Conservation (phyloP, 2,329 filamentous ascomycete species). For the Neofusicoccum cordaticola region DNA sequence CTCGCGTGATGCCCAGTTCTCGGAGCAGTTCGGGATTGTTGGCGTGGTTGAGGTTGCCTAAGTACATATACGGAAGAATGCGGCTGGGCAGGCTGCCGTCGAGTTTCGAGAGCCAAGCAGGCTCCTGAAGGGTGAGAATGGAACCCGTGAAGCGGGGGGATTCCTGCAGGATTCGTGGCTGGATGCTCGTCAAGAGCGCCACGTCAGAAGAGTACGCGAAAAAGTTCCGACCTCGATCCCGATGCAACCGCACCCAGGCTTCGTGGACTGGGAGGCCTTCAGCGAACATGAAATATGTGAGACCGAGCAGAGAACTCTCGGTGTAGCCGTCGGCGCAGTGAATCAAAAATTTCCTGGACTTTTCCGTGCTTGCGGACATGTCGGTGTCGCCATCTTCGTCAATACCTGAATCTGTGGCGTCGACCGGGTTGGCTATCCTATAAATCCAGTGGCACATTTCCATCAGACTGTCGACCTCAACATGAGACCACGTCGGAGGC, state of each 20-base stretch:
- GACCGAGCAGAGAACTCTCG: constrained; percentile 81
- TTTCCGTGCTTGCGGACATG: constrained; percentile 41
- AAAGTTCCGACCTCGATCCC: constrained; percentile 80
- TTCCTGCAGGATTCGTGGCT: constrained; percentile 69
- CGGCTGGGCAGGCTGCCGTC: constrained; percentile 91
- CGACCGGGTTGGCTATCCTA: constrained; percentile 60
- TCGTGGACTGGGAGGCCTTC: constrained; percentile 76
- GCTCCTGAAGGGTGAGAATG: constrained; percentile 59
- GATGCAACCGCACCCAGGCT: constrained; percentile 85
- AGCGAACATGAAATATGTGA: constrained; percentile 92
- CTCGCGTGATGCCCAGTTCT: constrained; percentile 77
- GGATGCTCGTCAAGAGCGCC: constrained; percentile 71
- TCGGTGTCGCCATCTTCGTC: constrained; percentile 46
- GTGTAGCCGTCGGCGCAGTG: constrained; percentile 97
- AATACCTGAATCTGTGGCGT: constrained; percentile 44
- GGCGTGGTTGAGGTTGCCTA: constrained; percentile 88
- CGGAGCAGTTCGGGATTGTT: constrained; percentile 85
- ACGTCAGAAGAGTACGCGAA: constrained; percentile 95
- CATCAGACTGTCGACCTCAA: constrained; percentile 78
- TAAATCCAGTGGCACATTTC: constrained; percentile 90
- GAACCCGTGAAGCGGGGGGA: constrained; percentile 58
- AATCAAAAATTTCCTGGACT: constrained; percentile 71
- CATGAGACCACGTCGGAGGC: constrained; percentile 77
- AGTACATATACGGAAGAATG: constrained; percentile 89
- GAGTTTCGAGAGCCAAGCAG: constrained; percentile 76